phyloP scores from a whole-genome alignment of 495 filamentous ascomycete genomes.

The Podospora tetraspora region DNA sequence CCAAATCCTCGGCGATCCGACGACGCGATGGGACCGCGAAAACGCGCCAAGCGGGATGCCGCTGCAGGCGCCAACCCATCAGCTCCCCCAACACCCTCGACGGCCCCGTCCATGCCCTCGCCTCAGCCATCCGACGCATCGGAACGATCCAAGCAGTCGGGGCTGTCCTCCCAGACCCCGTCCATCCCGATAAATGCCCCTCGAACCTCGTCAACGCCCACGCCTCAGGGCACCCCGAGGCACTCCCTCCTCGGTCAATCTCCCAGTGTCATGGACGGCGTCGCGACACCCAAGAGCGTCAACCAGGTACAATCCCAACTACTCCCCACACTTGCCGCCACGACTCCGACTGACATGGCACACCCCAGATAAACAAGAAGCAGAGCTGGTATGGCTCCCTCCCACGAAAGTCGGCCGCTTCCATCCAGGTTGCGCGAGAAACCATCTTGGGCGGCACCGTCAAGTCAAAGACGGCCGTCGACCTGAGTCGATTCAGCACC shows the following conservation, averaged over 20 bases:
- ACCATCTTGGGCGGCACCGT: constrained; percentile 58
- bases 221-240: constrained; percentile 8
- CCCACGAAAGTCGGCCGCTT: constrained; percentile 66
- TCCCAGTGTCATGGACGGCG: not conserved
- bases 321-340: not conserved
- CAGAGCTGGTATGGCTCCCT: constrained; percentile 63
- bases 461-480: constrained; percentile 33
- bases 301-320: constrained; percentile 18
- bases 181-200: constrained; percentile 2
- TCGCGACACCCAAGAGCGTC: not conserved
- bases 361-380: constrained; percentile 48
- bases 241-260: constrained; percentile 7
- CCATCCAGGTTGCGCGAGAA: constrained; percentile 71
- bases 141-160: constrained; percentile 7
- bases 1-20: not conserved
- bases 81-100: constrained; percentile 7
- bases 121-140: constrained; percentile 16
- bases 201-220: constrained; percentile 10
- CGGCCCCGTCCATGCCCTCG: not conserved
- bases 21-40: constrained; percentile 53
- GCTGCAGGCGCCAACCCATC: constrained; percentile 36
- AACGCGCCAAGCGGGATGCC: constrained; percentile 57
- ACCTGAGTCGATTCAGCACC: constrained; percentile 45
- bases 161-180: constrained; percentile 3
- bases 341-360: constrained; percentile 5